These are phyloP conservation scores for Trapa incisa DNA, from an alignment of 345 rosid genomes.

Conservation along the genomic window DNA sequence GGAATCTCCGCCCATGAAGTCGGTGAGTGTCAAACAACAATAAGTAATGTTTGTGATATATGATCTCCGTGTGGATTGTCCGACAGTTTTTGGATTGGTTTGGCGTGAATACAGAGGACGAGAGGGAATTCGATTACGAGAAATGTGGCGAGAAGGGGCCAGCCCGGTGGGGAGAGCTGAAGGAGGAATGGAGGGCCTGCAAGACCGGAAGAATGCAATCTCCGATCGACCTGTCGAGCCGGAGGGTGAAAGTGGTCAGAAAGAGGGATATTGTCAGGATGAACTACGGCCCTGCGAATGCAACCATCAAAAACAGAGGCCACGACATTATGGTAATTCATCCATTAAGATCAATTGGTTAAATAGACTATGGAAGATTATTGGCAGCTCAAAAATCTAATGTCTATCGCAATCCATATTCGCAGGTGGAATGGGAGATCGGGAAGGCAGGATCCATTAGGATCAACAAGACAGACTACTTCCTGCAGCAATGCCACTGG, in stretches of 20 bases:
- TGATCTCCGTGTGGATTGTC: background rate
- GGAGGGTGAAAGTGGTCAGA: slow-evolving; percentile 12
- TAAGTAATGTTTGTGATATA: background rate
- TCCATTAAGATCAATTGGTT: no score
- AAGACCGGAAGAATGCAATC: slow-evolving; percentile 31
- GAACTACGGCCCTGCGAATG: slow-evolving; percentile 21
- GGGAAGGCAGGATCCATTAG: slow-evolving; percentile 29
- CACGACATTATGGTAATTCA: slow-evolving; percentile 40
- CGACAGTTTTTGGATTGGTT: background rate
- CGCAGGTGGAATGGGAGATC: slow-evolving; percentile 42
- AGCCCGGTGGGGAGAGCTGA: slow-evolving; percentile 32
- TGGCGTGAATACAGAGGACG: slow-evolving; percentile 2
- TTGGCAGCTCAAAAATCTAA: no score
- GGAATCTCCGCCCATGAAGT: slow-evolving; percentile 5
- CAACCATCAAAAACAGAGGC: slow-evolving; percentile 41
- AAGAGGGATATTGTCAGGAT: slow-evolving; percentile 12
- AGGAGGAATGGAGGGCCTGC: slow-evolving; percentile 25
- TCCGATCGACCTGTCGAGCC: slow-evolving; percentile 21
- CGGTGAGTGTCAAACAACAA: background rate
- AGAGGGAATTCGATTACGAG: slow-evolving; percentile 41
- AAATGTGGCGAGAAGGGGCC: slow-evolving; percentile 41
- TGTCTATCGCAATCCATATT: background rate
- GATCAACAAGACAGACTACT: slow-evolving; percentile 33
- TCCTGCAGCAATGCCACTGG: slow-evolving; percentile 67
- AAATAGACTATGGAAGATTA: no score